Base-by-base conservation (phyloP, 2,329 filamentous ascomycete species). In the Macrophomina tecta region DNA sequence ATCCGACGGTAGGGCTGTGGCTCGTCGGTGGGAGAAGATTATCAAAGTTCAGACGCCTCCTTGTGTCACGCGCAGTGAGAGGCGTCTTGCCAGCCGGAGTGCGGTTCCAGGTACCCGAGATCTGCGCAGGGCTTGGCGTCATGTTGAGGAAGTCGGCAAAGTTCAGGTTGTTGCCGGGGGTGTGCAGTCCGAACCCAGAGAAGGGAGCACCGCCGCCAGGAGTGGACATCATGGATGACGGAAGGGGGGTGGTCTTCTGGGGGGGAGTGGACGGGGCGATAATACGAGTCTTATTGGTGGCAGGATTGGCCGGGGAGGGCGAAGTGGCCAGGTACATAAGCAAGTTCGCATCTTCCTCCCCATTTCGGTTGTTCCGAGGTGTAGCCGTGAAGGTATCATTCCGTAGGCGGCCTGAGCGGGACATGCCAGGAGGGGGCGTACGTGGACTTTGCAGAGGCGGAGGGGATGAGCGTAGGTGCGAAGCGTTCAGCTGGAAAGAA, bases 101-200 rank as follows among this genome's bases (percentile, higher is more conserved):
- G 38, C 86, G 83, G 38, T 81, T 81, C 91, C 93, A 97, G 9
- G 89, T 86, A 72, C 89, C 92, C 36, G 70, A 69, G 34, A 73
- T 70, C 81, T 97, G 95, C 32, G 93, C 95, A 23, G 95, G 95
- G 75, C 93, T 97, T 0, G 95, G 95, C 6, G 95, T 97, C 77
- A 98, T 94, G 80, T 98, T 97, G 76, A 98, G 90, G 80, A 97
- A 99, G 76, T 99, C 95, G 63, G 93, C 89, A 81, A 98, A 97
- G 81, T 98, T 96, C 79, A 98, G 96, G 56, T 84, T 87, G 75
- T 94, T 91, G 16, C 90, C 90, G 0, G 94, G 94, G 0, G 94
- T 98, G 69, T 87, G 89, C 62, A 91, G 88, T 73, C 79, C 81
- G 66, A 89, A 85, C 58, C 85, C 84, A 52, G 90, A 79, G 73